These are phyloP conservation scores for Candida taoyuanica DNA, from an alignment of 805 yeast genomes.

Conservation along the genomic window DNA sequence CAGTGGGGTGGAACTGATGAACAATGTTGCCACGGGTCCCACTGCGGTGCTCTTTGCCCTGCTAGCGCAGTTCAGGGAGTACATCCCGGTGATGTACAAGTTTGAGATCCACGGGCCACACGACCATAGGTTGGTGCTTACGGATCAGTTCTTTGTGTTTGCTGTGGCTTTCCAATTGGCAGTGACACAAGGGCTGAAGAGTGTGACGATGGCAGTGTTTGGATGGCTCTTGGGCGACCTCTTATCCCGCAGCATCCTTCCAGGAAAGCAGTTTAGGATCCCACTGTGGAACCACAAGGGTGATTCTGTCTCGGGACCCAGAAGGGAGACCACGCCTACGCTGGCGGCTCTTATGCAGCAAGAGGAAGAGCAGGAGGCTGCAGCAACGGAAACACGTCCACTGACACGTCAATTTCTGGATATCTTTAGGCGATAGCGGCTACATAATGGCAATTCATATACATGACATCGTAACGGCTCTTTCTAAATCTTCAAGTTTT, in stretches of 20 bases:
- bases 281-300: constrained; percentile 25
- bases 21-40: constrained; percentile 29
- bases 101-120: constrained; percentile 28
- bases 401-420: constrained; percentile 44
- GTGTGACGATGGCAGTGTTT: constrained; percentile 24
- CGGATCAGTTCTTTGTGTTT: constrained; percentile 34
- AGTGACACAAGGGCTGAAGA: constrained; percentile 28
- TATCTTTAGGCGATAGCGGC: constrained; percentile 35
- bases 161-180: constrained; percentile 31
- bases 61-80: constrained; percentile 31
- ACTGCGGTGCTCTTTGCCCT: constrained; percentile 31
- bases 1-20: constrained; percentile 15
- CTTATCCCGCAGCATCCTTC: constrained; percentile 31
- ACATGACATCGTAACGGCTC: too few species aligned
- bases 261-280: constrained; percentile 36
- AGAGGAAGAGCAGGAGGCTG: constrained; percentile 20
- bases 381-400: constrained; percentile 34
- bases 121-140: constrained; percentile 17
- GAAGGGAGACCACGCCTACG: constrained; percentile 10
- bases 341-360: constrained; percentile 1
- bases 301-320: not conserved
- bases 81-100: constrained; percentile 37
- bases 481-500: constrained; percentile 26
- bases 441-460: not conserved
- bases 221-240: constrained; percentile 38